Evolutionary conservation across 805 yeast genomes (phyloP), one percentile per base, ranked within the genome.

Genomic region (Ogataea haglerorum): DNA sequence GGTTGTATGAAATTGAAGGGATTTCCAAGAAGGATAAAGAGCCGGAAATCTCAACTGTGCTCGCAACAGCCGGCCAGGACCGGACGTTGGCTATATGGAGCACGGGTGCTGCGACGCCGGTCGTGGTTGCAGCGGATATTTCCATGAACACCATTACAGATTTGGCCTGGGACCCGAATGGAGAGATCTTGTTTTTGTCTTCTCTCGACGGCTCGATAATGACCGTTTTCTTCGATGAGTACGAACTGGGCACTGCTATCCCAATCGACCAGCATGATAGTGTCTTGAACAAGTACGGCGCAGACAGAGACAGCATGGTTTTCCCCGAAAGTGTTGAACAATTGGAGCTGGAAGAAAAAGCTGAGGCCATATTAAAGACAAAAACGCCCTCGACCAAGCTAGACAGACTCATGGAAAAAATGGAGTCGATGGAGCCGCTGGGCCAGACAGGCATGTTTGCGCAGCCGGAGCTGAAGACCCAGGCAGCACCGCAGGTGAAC

Each of bases 1-100:
- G 85, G 39, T 54, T 85, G 21, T 85, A 77, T 52, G 75, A 74
- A 32, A 38, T 52, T 13, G 40, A 33, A 6, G 18, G 36, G 3
- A 24, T n/a, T 2, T 36, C 32, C 14, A 30, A 15, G 54, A 46
- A 49, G 8, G 53, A 48, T 16, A 48, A 51, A 23, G 50, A 47
- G 14, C 53, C 51, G 15, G 51, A 52, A 15, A 59, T 41, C 64
- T 70, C 84, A 6, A 82, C 96, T 0, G 76, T 91, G 0, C 69
- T 91, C n/a, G 96, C 97, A 2, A 85, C 96, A 21, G 96, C 91
- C 10, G 98, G 98, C 9, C 98, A 91, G 63, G 99, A 91, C 62
- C 80, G 86, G 54, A 76, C 89, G 1, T 63, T 93, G 27, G 95
- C 89, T 0, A 69, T 91, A 5, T 91, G 99, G 99, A 81, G 80